Conservation (phyloP, 768 basidiomycete species). For the Terana coerulea region DNA sequence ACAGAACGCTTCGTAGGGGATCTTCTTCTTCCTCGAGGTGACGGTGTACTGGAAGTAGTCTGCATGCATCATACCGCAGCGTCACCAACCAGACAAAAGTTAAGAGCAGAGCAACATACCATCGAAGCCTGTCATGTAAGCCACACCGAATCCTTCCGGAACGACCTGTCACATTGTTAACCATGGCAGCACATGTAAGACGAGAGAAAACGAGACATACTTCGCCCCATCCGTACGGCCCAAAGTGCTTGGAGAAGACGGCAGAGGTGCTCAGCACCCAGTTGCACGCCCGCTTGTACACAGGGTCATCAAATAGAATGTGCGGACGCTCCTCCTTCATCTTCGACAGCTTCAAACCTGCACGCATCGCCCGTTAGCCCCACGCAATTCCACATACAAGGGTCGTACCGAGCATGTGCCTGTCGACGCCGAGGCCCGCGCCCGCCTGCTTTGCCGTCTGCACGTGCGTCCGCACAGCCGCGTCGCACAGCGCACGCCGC, state of each 20-base stretch:
- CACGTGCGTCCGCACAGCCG: conserved; percentile 64
- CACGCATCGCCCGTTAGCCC: neutral
- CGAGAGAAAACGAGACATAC: conserved; percentile 32
- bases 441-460: conserved; percentile 62
- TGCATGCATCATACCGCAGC: conserved; percentile 23
- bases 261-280: conserved; percentile 93
- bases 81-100: neutral
- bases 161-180: conserved; percentile 66
- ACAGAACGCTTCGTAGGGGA: conserved; percentile 74
- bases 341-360: conserved; percentile 72
- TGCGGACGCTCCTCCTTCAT: conserved; percentile 57
- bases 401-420: conserved; percentile 76
- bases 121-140: conserved; percentile 78
- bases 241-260: conserved; percentile 81
- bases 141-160: conserved; percentile 90
- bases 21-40: conserved; percentile 79
- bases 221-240: conserved; percentile 92
- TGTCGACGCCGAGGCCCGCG: conserved; percentile 74
- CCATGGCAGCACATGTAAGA: no score
- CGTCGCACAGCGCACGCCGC: conserved; percentile 49
- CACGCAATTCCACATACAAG: neutral
- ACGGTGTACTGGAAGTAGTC: conserved; percentile 84
- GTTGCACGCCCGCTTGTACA: conserved; percentile 64
- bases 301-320: conserved; percentile 66
- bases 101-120: conserved; percentile 4